A percentile compares a stretch with the other conserved stretches of the same genome.
These are phyloP conservation scores for Tolypocladium album DNA, from an alignment of 2,329 filamentous ascomycete species.

Conservation along the genomic window DNA sequence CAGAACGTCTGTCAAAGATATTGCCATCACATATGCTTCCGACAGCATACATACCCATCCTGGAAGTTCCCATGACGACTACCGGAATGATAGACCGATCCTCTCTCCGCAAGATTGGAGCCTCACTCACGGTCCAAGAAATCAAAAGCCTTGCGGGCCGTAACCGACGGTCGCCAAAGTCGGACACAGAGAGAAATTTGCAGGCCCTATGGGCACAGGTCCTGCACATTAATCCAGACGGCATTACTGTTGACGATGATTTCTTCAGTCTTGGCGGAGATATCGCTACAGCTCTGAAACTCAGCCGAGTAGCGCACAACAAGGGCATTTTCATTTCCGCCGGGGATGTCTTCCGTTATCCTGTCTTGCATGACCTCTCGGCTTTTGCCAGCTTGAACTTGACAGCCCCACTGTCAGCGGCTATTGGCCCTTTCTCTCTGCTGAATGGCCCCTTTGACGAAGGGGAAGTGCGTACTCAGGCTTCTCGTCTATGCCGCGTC, in stretches of 20 bases:
- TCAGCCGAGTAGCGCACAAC: constrained; percentile 21
- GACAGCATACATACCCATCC: constrained; percentile 4
- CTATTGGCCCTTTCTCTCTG: not conserved
- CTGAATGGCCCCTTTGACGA: not conserved
- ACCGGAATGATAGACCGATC: constrained; percentile 7
- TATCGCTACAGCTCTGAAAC: constrained; percentile 25
- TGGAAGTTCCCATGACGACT: constrained; percentile 4
- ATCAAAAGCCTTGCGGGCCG: not conserved
- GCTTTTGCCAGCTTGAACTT: not conserved
- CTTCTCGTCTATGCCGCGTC: constrained; percentile 6
- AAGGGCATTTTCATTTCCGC: constrained; percentile 8
- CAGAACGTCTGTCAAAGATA: constrained; percentile 1
- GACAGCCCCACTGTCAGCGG: not conserved
- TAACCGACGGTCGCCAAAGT: constrained; percentile 2
- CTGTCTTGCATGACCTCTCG: constrained; percentile 4
- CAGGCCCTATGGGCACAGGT: constrained; percentile 26
- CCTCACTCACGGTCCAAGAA: constrained; percentile 8
- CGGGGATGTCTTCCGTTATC: constrained; percentile 6
- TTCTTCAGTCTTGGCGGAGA: constrained; percentile 22
- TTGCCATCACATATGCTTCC: constrained; percentile 10
- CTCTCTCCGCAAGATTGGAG: constrained; percentile 5
- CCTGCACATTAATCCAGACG: constrained; percentile 3
- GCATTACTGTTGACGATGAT: constrained; percentile 4
- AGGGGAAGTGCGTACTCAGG: not conserved
- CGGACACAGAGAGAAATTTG: constrained; percentile 6